phyloP scores from a whole-genome alignment of 495 filamentous ascomycete genomes.

The Neurospora pannonica region DNA sequence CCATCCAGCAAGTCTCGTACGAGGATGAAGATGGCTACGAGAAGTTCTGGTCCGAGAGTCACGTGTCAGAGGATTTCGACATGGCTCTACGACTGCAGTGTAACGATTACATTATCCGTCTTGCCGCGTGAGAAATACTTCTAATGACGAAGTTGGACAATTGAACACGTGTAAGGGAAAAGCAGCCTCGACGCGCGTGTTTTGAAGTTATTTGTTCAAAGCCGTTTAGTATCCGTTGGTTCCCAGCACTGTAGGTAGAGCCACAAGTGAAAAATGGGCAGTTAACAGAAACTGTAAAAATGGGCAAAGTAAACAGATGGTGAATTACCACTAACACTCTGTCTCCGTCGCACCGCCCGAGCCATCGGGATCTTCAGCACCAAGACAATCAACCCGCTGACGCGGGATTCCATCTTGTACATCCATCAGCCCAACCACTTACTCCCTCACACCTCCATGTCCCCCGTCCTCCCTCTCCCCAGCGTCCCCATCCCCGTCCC shows the following conservation, averaged over 20 bases:
- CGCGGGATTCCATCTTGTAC: neutral
- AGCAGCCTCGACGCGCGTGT: too few species aligned
- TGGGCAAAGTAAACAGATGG: neutral
- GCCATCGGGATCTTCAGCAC: too few species aligned
- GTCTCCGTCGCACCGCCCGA: too few species aligned
- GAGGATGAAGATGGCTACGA: constrained; percentile 48
- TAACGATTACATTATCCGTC: constrained; percentile 55
- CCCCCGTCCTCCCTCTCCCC: neutral
- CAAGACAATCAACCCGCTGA: neutral
- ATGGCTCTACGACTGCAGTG: constrained; percentile 64
- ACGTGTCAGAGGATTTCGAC: constrained; percentile 59
- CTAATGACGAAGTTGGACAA: constrained; percentile 20
- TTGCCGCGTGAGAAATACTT: constrained; percentile 28
- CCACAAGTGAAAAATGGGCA: neutral
- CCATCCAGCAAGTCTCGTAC: constrained; percentile 60
- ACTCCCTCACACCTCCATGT: too few species aligned
- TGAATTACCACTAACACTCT: neutral
- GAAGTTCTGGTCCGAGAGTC: constrained; percentile 66
- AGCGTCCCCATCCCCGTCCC: too few species aligned
- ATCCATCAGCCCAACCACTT: neutral
- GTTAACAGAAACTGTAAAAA: neutral
- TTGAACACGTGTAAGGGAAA: too few species aligned
- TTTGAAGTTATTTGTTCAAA: too few species aligned
- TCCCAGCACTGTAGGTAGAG: neutral
- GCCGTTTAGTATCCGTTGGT: neutral